Evolutionary conservation across 192 early-diverging fungal species (phyloP).

Genomic region (Pecoramyces ruminantium): DNA sequence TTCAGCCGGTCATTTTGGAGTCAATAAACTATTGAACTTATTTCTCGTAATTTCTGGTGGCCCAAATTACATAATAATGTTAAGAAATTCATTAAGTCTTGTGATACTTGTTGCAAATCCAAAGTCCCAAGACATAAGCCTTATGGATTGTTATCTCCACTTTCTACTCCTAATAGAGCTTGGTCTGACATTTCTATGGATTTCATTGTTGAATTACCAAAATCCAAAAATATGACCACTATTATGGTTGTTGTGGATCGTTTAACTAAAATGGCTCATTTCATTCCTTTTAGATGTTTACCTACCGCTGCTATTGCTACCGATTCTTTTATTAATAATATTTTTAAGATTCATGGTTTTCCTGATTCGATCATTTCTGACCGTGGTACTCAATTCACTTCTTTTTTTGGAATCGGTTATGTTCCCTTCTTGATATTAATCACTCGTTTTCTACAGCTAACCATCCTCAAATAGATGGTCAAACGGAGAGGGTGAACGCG

Average conservation of each 20-base stretch:
- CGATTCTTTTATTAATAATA: constrained; percentile 1
- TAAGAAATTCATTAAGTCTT: constrained; percentile 13
- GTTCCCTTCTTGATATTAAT: background rate
- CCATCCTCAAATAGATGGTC: constrained; percentile 17
- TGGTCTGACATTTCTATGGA: constrained; percentile 29
- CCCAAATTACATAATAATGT: constrained; percentile 11
- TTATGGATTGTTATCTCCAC: constrained; percentile 13
- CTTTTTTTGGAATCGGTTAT: constrained; percentile 14
- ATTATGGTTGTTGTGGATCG: too few relatives aligned
- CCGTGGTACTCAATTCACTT: constrained; percentile 18
- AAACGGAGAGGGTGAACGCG: constrained; percentile 15
- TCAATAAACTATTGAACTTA: constrained; percentile 15
- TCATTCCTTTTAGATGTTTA: background rate
- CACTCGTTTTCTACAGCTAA: too few relatives aligned
- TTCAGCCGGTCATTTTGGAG: constrained; percentile 15
- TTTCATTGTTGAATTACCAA: constrained; percentile 17
- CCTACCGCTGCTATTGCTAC: too few relatives aligned
- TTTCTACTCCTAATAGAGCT: constrained; percentile 9
- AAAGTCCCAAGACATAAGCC: constrained; percentile 15
- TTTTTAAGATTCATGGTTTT: constrained; percentile 14
- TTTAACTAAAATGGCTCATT: constrained; percentile 10
- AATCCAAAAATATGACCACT: background rate
- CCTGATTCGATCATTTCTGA: constrained; percentile 25
- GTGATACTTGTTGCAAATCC: constrained; percentile 11
- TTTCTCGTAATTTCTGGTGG: constrained; percentile 13